Percentiles rank a stretch among this genome's conserved stretches.
These are phyloP conservation scores for Globisporangium cylindrosporum DNA, from an alignment of 352 stramenopile species.

Conservation along the genomic window DNA sequence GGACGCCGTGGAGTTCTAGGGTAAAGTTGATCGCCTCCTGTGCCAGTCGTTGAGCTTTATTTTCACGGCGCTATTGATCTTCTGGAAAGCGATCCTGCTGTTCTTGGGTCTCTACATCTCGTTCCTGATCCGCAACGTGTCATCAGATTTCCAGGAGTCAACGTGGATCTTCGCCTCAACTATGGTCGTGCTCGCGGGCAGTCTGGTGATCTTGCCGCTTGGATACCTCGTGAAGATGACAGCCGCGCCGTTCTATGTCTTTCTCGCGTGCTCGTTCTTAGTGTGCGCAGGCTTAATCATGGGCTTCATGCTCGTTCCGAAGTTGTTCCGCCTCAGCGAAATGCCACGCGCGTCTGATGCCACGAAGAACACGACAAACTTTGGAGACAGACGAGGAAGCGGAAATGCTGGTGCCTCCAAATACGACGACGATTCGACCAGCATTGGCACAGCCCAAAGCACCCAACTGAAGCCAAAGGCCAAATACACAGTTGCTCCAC, in stretches of 20 bases:
- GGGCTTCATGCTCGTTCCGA: conserved; percentile 18
- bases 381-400: background rate
- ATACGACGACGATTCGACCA: background rate
- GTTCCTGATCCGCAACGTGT: conserved; percentile 31
- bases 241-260: conserved; percentile 17
- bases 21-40: conserved; percentile 7
- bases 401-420: background rate
- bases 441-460: background rate
- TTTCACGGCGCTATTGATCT: conserved; percentile 35
- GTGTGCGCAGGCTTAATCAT: conserved; percentile 17
- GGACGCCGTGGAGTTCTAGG: conserved; percentile 6
- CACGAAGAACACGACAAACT: background rate
- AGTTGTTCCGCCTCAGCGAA: conserved; percentile 12
- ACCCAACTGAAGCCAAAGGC: background rate
- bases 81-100: conserved; percentile 35
- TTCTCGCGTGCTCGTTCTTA: conserved; percentile 13
- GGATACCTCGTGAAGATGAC: conserved; percentile 25
- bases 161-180: conserved; percentile 33
- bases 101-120: conserved; percentile 19
- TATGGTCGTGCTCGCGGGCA: conserved; percentile 20
- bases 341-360: background rate
- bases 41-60: conserved; percentile 25
- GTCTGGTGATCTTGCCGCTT: conserved; percentile 23
- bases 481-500: background rate
- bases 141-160: conserved; percentile 41